These are phyloP conservation scores for Penicillium lividum DNA, from an alignment of 495 filamentous ascomycete genomes.

Conservation along the genomic window DNA sequence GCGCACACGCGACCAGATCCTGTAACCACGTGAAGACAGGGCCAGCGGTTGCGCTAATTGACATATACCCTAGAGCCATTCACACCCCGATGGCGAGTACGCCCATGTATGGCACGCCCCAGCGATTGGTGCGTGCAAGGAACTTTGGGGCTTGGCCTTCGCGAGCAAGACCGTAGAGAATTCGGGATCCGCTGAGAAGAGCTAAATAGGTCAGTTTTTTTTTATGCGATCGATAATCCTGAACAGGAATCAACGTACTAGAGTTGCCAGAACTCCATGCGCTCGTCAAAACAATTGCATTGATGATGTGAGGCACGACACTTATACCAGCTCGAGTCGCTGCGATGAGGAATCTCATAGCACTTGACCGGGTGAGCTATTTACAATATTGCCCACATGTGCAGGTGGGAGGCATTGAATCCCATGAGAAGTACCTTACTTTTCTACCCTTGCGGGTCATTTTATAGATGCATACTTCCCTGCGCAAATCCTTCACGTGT, in stretches of 20 bases:
- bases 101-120: conserved; percentile 37
- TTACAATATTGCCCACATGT: too few relatives aligned
- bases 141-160: conserved; percentile 35
- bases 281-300: conserved; percentile 69
- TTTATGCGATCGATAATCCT: conserved; percentile 25
- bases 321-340: conserved; percentile 51
- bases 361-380: too few relatives aligned
- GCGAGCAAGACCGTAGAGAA: conserved; percentile 44
- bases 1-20: conserved; percentile 52
- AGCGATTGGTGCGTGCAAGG: conserved; percentile 32
- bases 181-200: conserved; percentile 51
- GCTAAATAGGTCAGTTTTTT: conserved; percentile 11
- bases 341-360: conserved; percentile 45
- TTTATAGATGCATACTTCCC: background rate
- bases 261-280: conserved; percentile 64
- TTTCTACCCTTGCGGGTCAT: too few relatives aligned
- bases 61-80: conserved; percentile 29
- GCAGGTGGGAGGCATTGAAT: too few relatives aligned
- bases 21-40: conserved; percentile 49
- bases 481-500: background rate
- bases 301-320: conserved; percentile 64
- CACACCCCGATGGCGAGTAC: conserved; percentile 25
- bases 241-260: conserved; percentile 35
- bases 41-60: conserved; percentile 17
- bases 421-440: too few relatives aligned